Evolutionary conservation across 371 early-diverging fungal species (phyloP), one percentile per base, ranked within the genome.

Genomic region (Syncephalastrum monosporum): DNA sequence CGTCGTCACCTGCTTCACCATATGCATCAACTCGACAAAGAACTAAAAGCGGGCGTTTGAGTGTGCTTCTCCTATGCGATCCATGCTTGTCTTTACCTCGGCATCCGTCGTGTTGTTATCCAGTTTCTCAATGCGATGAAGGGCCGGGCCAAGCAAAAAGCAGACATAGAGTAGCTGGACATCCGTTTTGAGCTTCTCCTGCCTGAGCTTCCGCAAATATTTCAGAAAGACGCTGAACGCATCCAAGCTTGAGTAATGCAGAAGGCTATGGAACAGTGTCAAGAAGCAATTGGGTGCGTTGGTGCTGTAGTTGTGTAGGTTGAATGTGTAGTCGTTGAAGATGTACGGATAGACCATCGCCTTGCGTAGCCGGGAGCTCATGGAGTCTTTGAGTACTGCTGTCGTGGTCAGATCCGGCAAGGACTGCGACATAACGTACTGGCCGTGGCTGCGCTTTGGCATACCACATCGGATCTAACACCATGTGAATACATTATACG

Each of bases 121-220:
- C 38, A 72, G 38, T 48, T 85, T 83, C 60, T 85, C 88, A 44
- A 91, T 81, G 24, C 92, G 82, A 68, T 90, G 87, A 25, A 91
- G 67, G 16, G 86, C 71, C 0, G 92, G 92, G 0, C 90, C 91
- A 43, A 91, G 63, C 48, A 89, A 63, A 12, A 87, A 84, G 56
- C 88, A 88, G 47, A 91, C 66, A 53, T 89, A 91, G 19, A 91
- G 71, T 16, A 91, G 61, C 59, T 91, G 92, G 4, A 83, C 80
- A 65, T 91, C 91, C 0, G 90, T 84, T 42, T 74, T 69, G 33
- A 91, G 63, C 42, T 65, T 63, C 42, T 72, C 80, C 1, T 59
- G 58, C 16, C 77, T 44, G 15, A 77, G 50, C n/a, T 55, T 48
- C 17, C 69, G 67, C 15, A 72, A 53, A 38, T 72, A 72, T n/a